Evolutionary conservation across 2,329 filamentous ascomycete genomes (phyloP).

Genomic region (Aspergillus fumigatiaffinis): DNA sequence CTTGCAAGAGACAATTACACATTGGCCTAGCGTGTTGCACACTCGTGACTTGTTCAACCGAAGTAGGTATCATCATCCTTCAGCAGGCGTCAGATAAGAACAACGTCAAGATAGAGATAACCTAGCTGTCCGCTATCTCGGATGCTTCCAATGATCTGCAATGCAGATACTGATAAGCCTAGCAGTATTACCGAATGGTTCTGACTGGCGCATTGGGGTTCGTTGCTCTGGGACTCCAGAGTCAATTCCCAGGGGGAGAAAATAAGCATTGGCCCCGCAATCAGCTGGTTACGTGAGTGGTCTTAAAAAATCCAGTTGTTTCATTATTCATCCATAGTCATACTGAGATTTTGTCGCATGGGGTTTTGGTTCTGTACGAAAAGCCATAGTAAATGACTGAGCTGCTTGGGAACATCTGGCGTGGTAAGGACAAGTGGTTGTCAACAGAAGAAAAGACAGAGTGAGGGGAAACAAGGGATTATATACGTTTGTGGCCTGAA

Average conservation of each 20-base stretch:
- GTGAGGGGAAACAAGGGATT: background rate
- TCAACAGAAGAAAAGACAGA: background rate
- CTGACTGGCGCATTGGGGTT: background rate
- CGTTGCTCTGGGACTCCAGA: background rate
- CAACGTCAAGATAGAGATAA: background rate
- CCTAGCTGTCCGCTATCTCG: background rate
- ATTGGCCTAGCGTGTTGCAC: background rate
- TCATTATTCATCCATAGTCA: background rate
- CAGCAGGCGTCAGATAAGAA: background rate
- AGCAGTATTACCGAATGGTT: background rate
- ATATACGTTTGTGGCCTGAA: background rate
- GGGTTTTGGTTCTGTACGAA: background rate
- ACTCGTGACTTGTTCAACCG: background rate
- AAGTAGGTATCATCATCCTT: background rate
- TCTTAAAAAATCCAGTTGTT: background rate
- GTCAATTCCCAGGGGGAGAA: background rate
- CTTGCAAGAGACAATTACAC: background rate
- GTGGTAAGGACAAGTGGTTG: background rate
- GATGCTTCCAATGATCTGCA: background rate
- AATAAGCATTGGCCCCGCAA: background rate
- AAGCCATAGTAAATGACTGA: background rate
- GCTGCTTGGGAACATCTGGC: background rate
- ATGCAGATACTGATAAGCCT: background rate
- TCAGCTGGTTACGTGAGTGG: background rate
- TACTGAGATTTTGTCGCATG: constrained; percentile 1